A percentile compares a stretch with the other conserved stretches of the same genome.
Conservation (phyloP, 2,329 filamentous ascomycete species). For the Fusarium avenaceum region DNA sequence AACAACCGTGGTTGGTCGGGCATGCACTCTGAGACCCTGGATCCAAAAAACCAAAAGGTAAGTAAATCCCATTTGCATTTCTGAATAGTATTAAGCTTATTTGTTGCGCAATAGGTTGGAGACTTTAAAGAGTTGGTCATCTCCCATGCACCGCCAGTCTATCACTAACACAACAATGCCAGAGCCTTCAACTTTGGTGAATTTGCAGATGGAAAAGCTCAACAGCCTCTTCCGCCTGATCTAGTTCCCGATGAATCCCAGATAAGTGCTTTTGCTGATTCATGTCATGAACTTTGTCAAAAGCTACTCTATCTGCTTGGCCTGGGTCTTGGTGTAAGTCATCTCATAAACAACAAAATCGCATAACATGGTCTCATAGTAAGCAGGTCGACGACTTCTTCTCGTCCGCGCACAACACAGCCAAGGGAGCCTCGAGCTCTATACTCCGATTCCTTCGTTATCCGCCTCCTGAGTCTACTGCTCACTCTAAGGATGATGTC, state of each 20-base stretch:
- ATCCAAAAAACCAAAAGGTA: constrained; percentile 85
- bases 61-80: constrained; percentile 55
- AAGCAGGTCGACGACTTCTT: constrained; percentile 67
- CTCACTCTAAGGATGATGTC: constrained; percentile 70
- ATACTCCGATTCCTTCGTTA: constrained; percentile 82
- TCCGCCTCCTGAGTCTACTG: constrained; percentile 65
- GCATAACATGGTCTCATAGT: constrained; percentile 12
- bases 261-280: constrained; percentile 74
- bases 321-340: constrained; percentile 75
- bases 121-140: constrained; percentile 85
- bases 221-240: constrained; percentile 80
- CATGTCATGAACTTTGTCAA: constrained; percentile 80
- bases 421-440: constrained; percentile 64
- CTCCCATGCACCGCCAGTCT: neutral
- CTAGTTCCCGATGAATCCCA: constrained; percentile 71
- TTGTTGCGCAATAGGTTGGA: constrained; percentile 67
- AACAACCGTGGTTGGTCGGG: constrained; percentile 91
- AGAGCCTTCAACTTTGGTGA: constrained; percentile 94
- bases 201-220: constrained; percentile 75
- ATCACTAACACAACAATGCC: constrained; percentile 14
- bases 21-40: constrained; percentile 89
- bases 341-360: constrained; percentile 5
- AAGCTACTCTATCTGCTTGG: constrained; percentile 83
- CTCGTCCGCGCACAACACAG: constrained; percentile 63
- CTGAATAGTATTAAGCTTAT: neutral